phyloP scores from a whole-genome alignment of 805 yeast species.

The Metschnikowia santaceciliae region DNA sequence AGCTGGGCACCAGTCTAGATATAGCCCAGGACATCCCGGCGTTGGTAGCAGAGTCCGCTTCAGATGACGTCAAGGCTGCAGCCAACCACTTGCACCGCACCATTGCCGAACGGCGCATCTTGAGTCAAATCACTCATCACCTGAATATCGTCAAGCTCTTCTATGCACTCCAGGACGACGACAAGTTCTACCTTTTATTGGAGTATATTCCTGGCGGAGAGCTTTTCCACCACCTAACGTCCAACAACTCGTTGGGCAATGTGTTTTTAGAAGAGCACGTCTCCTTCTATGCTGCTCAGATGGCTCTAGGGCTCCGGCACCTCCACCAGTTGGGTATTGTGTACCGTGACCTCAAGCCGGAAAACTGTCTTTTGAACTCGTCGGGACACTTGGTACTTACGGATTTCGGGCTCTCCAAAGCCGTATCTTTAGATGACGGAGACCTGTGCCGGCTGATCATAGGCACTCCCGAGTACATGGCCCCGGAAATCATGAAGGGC shows the following conservation, averaged over 20 bases:
- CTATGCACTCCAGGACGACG: conserved; percentile 43
- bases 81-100: conserved; percentile 17
- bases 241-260: conserved; percentile 34
- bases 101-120: conserved; percentile 17
- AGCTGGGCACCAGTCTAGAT: conserved; percentile 22
- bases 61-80: conserved; percentile 8
- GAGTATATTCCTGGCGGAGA: conserved; percentile 46
- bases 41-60: conserved; percentile 10
- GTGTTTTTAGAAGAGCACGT: conserved; percentile 59
- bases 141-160: conserved; percentile 39
- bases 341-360: conserved; percentile 86
- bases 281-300: conserved; percentile 76
- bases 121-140: conserved; percentile 39
- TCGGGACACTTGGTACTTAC: conserved; percentile 80
- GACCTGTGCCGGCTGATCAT: conserved; percentile 43
- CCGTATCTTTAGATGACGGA: conserved; percentile 37
- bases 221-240: conserved; percentile 37
- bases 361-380: conserved; percentile 73
- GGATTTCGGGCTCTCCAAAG: conserved; percentile 74
- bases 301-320: conserved; percentile 72
- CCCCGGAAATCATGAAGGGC: conserved; percentile 59
- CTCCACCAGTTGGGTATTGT: conserved; percentile 78
- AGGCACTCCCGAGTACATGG: conserved; percentile 77
- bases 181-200: conserved; percentile 40
- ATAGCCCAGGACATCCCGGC: conserved; percentile 17